phyloP scores from a whole-genome alignment of 306 rosid genomes.

The Vicia faba region DNA sequence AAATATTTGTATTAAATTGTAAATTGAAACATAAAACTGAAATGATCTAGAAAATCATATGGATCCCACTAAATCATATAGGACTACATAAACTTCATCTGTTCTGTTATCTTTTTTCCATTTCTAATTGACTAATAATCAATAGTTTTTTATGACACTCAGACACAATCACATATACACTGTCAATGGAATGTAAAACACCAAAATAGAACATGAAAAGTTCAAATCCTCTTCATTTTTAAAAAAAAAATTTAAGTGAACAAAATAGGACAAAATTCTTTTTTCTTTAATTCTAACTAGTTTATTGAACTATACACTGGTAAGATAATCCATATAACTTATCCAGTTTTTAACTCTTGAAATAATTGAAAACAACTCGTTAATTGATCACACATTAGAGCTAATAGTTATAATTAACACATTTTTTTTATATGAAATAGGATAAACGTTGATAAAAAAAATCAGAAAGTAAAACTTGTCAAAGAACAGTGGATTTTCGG shows the following conservation, averaged over 20 bases:
- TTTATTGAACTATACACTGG: background rate
- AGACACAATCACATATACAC: background rate
- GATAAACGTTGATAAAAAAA: no score
- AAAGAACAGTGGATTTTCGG: no score
- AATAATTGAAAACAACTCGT: background rate
- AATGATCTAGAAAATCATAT: background rate
- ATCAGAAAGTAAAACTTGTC: no score
- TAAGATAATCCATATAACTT: background rate
- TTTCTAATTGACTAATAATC: background rate
- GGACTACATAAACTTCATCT: background rate
- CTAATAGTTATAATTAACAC: no score
- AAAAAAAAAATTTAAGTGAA: no score
- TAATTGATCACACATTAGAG: background rate
- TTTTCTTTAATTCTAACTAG: background rate
- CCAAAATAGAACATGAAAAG: slow-evolving; percentile 33
- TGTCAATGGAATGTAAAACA: background rate
- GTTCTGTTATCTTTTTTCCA: background rate
- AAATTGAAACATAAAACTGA: background rate
- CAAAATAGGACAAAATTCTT: background rate
- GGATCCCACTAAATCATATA: background rate
- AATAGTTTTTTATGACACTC: background rate
- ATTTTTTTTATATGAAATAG: no score
- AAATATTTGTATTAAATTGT: background rate
- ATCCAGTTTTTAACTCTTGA: background rate
- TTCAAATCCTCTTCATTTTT: background rate